Percentiles rank a stretch among this genome's conserved stretches.
Evolutionary conservation across 2,329 filamentous ascomycete species (phyloP).

Genomic region (Cercospora nicotianae): DNA sequence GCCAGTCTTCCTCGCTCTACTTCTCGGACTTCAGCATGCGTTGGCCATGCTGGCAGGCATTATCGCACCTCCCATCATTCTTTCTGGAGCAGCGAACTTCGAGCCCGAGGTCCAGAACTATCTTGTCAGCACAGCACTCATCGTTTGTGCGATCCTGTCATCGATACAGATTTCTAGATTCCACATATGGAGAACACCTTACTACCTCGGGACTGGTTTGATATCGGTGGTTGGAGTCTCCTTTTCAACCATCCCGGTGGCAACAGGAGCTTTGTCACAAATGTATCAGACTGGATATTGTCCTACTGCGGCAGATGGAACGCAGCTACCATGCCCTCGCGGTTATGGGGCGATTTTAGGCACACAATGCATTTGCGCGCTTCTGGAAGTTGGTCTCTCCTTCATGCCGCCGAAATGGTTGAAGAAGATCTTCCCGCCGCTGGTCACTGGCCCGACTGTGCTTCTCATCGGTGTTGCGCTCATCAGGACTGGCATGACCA

Average conservation of each 20-base stretch:
- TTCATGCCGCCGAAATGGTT: slow-evolving; percentile 66
- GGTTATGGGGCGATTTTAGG: slow-evolving; percentile 76
- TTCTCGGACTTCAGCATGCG: slow-evolving; percentile 77
- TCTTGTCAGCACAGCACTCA: slow-evolving; percentile 74
- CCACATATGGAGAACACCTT: slow-evolving; percentile 69
- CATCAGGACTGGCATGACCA: slow-evolving; percentile 69
- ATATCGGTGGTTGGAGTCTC: slow-evolving; percentile 79
- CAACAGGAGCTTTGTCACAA: slow-evolving; percentile 68
- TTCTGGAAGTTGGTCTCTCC: slow-evolving; percentile 70
- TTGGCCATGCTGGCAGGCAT: slow-evolving; percentile 68
- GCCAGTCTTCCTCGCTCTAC: slow-evolving; percentile 70
- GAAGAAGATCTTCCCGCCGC: slow-evolving; percentile 73
- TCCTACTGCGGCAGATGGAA: slow-evolving; percentile 60
- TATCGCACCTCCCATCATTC: slow-evolving; percentile 76
- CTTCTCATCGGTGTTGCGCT: slow-evolving; percentile 72
- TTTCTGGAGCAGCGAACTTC: slow-evolving; percentile 67
- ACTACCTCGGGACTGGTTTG: slow-evolving; percentile 75
- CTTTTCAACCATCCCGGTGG: slow-evolving; percentile 73
- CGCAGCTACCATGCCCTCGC: slow-evolving; percentile 69
- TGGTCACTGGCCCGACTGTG: slow-evolving; percentile 69
- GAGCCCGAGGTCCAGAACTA: slow-evolving; percentile 65
- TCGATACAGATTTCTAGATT: slow-evolving; percentile 76
- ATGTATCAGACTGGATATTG: slow-evolving; percentile 77
- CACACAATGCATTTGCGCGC: slow-evolving; percentile 53
- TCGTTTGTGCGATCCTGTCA: slow-evolving; percentile 75